A percentile compares a stretch with the other conserved stretches of the same genome.
These are phyloP conservation scores for Termitomyces titanicus DNA, from an alignment of 768 basidiomycete genomes.

Conservation along the genomic window DNA sequence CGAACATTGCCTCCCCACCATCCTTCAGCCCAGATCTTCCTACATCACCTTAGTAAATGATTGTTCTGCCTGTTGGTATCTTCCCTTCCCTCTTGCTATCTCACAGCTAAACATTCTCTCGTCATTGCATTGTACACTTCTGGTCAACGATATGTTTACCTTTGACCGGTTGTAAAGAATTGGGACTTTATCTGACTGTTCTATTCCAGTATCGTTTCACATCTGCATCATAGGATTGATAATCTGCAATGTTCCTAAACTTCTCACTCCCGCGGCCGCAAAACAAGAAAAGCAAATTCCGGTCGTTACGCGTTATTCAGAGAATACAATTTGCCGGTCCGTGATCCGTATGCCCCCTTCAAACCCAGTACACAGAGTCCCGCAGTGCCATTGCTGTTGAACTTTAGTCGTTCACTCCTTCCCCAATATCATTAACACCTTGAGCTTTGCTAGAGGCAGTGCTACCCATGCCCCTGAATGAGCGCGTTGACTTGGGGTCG, in stretches of 20 bases:
- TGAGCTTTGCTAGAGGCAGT: background rate
- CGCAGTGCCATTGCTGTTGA: background rate
- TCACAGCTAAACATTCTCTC: background rate
- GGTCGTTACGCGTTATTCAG: background rate
- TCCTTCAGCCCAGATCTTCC: conserved; percentile 11
- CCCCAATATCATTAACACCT: background rate
- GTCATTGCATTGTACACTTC: background rate
- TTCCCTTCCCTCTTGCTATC: background rate
- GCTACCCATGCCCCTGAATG: conserved; percentile 6
- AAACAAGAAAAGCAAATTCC: background rate
- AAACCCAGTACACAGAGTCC: too few species aligned
- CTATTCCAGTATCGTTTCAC: background rate
- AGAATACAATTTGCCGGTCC: background rate
- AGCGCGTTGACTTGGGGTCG: conserved; percentile 23
- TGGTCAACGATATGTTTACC: background rate
- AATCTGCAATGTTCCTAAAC: background rate
- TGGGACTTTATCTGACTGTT: conserved; percentile 1
- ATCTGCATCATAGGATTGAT: background rate
- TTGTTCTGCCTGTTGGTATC: background rate
- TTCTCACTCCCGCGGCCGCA: background rate
- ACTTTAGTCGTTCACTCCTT: background rate
- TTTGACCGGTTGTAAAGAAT: background rate
- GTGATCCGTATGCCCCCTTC: background rate
- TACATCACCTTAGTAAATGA: conserved; percentile 1
- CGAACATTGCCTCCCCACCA: conserved; percentile 8